Conservation (phyloP, 192 early-diverging fungal species). For the Backusella morwellensis region DNA sequence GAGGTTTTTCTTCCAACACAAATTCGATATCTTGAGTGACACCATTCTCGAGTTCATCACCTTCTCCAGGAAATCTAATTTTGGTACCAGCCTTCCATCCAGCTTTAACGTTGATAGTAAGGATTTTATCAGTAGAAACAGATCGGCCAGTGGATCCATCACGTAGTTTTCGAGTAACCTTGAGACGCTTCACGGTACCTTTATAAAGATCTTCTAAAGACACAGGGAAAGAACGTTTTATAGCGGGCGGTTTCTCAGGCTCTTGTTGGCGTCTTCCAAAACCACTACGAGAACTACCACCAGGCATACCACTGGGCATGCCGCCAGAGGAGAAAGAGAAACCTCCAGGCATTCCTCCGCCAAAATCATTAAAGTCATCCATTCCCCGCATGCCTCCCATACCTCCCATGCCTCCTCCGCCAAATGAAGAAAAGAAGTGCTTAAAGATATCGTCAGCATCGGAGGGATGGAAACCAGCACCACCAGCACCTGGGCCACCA, state of each 20-base stretch:
- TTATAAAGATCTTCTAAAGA: slow-evolving; percentile 91
- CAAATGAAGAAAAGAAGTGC: slow-evolving; percentile 78
- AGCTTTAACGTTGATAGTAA: too few relatives aligned
- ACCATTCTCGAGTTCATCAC: too few relatives aligned
- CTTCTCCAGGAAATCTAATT: too few relatives aligned
- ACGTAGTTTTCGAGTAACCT: too few relatives aligned
- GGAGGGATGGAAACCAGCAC: slow-evolving; percentile 68
- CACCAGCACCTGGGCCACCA: slow-evolving; percentile 45
- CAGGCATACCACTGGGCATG: background rate
- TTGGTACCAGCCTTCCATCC: too few relatives aligned
- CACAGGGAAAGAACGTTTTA: slow-evolving; percentile 70
- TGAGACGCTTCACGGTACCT: slow-evolving; percentile 83
- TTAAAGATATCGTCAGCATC: slow-evolving; percentile 90
- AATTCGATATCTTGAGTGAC: too few relatives aligned
- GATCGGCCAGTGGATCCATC: too few relatives aligned
- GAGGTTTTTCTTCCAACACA: too few relatives aligned
- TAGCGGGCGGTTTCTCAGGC: slow-evolving; percentile 52
- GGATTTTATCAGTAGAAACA: too few relatives aligned
- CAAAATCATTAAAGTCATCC: background rate
- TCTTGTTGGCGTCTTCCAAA: slow-evolving; percentile 11
- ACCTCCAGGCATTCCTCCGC: slow-evolving; percentile 37
- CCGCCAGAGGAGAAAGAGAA: slow-evolving; percentile 17
- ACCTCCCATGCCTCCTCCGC: slow-evolving; percentile 29
- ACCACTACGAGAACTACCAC: background rate
- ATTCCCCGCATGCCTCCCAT: slow-evolving; percentile 33